These are phyloP conservation scores for Blastocystis hominis DNA, from an alignment of 352 stramenopile species.

Conservation along the genomic window DNA sequence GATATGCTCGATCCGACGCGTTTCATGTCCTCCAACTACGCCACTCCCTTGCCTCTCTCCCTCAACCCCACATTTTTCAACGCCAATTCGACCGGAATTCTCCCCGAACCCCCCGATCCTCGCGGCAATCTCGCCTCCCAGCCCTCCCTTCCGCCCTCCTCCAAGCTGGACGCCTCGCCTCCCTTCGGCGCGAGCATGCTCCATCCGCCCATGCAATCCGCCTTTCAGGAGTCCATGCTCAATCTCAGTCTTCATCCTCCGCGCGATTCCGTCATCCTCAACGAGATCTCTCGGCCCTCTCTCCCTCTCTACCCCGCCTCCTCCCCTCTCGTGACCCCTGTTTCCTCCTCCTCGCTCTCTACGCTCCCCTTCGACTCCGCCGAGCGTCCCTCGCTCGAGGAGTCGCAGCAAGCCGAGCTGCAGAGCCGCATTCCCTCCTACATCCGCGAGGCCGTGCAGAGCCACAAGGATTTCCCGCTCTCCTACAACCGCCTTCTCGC, in stretches of 20 bases:
- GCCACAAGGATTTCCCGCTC: neutral
- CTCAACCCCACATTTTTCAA: neutral
- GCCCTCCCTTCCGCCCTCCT: too few relatives aligned
- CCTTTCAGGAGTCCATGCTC: neutral
- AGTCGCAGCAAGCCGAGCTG: neutral
- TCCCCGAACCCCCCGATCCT: neutral
- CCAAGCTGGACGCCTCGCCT: too few relatives aligned
- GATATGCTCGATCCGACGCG: constrained; percentile 1
- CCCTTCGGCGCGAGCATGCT: neutral
- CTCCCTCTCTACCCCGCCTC: neutral
- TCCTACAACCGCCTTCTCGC: neutral
- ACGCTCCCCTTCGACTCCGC: neutral
- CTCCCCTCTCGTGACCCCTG: neutral
- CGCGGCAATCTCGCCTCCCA: too few relatives aligned
- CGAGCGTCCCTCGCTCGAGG: neutral
- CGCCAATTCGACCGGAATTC: neutral
- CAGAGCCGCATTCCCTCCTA: constrained; percentile 7
- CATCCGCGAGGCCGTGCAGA: constrained; percentile 11
- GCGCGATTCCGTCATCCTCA: neutral
- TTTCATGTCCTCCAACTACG: neutral
- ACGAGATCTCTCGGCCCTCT: neutral
- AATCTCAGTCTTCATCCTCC: neutral
- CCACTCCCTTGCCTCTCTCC: neutral
- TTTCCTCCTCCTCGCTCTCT: neutral
- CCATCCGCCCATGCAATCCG: neutral